Base-by-base conservation (phyloP, 306 rosid species). In the Vigna mungo region DNA sequence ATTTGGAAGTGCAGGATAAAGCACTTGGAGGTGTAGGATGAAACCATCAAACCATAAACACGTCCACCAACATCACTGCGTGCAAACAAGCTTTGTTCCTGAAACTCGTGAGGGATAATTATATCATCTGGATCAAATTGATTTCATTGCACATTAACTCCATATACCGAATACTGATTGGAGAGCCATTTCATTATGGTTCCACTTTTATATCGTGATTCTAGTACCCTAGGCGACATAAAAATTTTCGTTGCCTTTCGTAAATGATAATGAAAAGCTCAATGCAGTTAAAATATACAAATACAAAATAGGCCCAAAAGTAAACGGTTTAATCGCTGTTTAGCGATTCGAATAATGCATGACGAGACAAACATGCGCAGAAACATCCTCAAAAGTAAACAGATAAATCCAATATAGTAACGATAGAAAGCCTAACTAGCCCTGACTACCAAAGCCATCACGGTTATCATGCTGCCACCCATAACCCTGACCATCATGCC, bases 401-500 rank as follows among this genome's bases (percentile, higher is more conserved):
- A 46, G 55, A 60, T 30, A 32, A 41, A 21, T 66, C 52, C 75
- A 74, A 21, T 54, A 76, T 34, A 79, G 37, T 46, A 62, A 56
- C 7, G 46, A 58, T 59, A 18, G 69, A 65, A 60, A 83, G 46
- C 75, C 63, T 74, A 6, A 52, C 78, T 84, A 75, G 74, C 86
- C 88, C 70, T 84, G 92, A 68, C 87, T 83, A 77, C 89, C 92
- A 81, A 68, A 91, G 75, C 72, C 76, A 72, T 90, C 96, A 21
- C 84, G 88, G 79, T 59, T 79, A 76, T 88, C 97, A 65, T 86
- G 91, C 82, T 84, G 97, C 97, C 91, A 86, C 41, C 85, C 90
- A 68, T 64, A 85, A 68, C 90, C 86, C 61, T 87, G 88, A 34
- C 91, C 97, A 58, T 88, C 92, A 47, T 81, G 92, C 65, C 89